These are phyloP conservation scores for Botryobasidium botryosum DNA, from an alignment of 768 basidiomycete genomes.

Conservation along the genomic window DNA sequence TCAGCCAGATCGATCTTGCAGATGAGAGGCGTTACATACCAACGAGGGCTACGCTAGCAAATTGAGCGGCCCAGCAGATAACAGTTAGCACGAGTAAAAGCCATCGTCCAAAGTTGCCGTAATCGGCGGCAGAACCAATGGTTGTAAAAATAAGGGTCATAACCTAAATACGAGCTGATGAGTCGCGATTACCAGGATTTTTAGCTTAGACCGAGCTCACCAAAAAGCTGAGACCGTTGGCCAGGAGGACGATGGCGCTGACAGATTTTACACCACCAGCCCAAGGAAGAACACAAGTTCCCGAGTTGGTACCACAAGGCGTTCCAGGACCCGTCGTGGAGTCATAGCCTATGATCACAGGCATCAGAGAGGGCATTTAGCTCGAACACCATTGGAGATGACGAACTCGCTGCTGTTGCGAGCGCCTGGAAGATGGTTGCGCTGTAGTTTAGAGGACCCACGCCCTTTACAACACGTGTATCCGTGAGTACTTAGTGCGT, in stretches of 20 bases:
- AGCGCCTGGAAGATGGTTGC: slow-evolving; percentile 61
- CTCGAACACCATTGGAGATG: neutral
- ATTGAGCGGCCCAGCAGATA: slow-evolving; percentile 70
- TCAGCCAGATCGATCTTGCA: neutral
- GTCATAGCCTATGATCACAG: slow-evolving; percentile 34
- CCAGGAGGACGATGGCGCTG: slow-evolving; percentile 56
- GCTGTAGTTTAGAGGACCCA: slow-evolving; percentile 29
- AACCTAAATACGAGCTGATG: slow-evolving; percentile 1
- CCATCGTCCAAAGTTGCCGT: slow-evolving; percentile 64
- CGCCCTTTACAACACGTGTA: neutral
- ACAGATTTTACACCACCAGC: slow-evolving; percentile 53
- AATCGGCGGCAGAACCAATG: slow-evolving; percentile 52
- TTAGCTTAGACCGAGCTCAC: neutral
- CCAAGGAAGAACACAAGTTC: slow-evolving; percentile 69
- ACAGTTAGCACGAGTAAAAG: slow-evolving; percentile 50
- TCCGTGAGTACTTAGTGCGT: too few species aligned
- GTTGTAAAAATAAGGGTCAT: slow-evolving; percentile 76
- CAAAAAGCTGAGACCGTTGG: slow-evolving; percentile 63
- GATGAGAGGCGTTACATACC: slow-evolving; percentile 26
- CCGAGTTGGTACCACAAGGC: slow-evolving; percentile 45
- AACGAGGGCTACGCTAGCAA: slow-evolving; percentile 56
- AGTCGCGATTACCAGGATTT: neutral
- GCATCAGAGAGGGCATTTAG: neutral
- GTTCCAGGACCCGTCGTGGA: slow-evolving; percentile 52
- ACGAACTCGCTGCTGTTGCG: slow-evolving; percentile 35